Conservation (phyloP, 371 early-diverging fungal species). For the Mortierella sp. region DNA sequence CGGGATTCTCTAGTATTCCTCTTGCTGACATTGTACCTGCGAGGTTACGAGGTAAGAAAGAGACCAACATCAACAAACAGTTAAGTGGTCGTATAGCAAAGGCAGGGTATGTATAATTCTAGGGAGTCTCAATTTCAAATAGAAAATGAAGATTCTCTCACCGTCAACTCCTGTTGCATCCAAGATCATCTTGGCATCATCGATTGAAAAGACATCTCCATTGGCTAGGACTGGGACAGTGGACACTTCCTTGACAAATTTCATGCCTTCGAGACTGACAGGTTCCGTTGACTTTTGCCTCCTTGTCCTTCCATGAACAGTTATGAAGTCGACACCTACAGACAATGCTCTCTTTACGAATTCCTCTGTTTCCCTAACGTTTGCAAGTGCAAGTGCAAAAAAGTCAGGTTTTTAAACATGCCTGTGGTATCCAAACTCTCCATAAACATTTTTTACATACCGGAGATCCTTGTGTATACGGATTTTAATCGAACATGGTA, state of each 20-base stretch:
- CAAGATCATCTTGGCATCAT: conserved; percentile 77
- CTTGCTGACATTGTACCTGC: conserved; percentile 88
- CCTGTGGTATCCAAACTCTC: neutral
- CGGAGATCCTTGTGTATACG: conserved; percentile 78
- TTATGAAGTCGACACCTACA: conserved; percentile 84
- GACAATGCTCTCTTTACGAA: conserved; percentile 82
- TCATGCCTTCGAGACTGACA: conserved; percentile 79
- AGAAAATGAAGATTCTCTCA: conserved; percentile 12
- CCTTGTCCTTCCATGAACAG: conserved; percentile 87
- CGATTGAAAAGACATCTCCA: conserved; percentile 79
- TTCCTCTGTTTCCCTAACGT: conserved; percentile 76
- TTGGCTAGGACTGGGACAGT: conserved; percentile 86
- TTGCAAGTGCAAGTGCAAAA: neutral
- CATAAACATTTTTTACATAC: conserved; percentile 43
- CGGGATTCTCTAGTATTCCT: conserved; percentile 93
- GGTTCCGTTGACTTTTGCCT: conserved; percentile 82
- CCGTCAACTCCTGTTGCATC: conserved; percentile 83
- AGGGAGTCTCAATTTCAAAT: too few species aligned
- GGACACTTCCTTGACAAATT: conserved; percentile 78
- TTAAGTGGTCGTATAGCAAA: neutral
- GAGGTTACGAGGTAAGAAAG: neutral
- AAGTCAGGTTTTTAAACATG: neutral
- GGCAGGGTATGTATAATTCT: too few species aligned
- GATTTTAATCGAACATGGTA: conserved; percentile 88
- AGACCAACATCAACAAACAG: neutral